Percentiles rank a stretch among this genome's conserved stretches.
Evolutionary conservation across 1,139 yeast genomes (phyloP).

Genomic region (Waltiozyma sp.): DNA sequence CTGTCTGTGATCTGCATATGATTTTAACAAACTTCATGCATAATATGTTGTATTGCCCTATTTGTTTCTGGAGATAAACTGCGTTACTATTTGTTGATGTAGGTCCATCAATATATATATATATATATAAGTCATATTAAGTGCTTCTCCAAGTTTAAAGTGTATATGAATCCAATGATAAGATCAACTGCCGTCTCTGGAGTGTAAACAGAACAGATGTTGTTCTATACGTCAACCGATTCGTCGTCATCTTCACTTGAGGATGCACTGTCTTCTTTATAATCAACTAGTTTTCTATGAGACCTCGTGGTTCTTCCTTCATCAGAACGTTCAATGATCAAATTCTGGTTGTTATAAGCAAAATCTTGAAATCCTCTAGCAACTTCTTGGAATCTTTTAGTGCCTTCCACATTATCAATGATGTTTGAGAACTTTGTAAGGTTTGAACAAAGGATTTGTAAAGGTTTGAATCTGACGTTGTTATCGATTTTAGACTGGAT

Average conservation of each 20-base stretch:
- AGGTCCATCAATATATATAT: too few relatives aligned
- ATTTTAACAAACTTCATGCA: too few relatives aligned
- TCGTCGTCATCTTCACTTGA: slow-evolving; percentile 7
- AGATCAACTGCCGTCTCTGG: too few relatives aligned
- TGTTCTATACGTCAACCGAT: neutral
- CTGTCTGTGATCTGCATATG: too few relatives aligned
- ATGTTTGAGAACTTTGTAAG: slow-evolving; percentile 7
- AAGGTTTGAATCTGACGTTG: slow-evolving; percentile 4
- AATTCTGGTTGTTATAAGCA: neutral
- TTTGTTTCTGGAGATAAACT: too few relatives aligned
- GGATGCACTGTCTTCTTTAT: slow-evolving; percentile 2
- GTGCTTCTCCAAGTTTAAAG: too few relatives aligned
- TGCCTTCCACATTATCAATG: slow-evolving; percentile 10
- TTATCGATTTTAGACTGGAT: slow-evolving; percentile 20
- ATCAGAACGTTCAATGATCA: neutral
- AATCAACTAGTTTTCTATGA: slow-evolving; percentile 5
- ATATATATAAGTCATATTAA: too few relatives aligned
- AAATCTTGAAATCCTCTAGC: slow-evolving; percentile 1
- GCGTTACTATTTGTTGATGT: too few relatives aligned
- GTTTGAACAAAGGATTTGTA: slow-evolving; percentile 6
- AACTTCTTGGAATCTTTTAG: slow-evolving; percentile 5
- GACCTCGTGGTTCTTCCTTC: slow-evolving; percentile 6
- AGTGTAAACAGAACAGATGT: too few relatives aligned
- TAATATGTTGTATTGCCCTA: too few relatives aligned
- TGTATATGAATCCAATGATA: too few relatives aligned